A percentile compares a stretch with the other conserved stretches of the same genome.
These are phyloP conservation scores for Ceratobasidium sp. DNA, from an alignment of 1,284 basidiomycete species.

Conservation along the genomic window DNA sequence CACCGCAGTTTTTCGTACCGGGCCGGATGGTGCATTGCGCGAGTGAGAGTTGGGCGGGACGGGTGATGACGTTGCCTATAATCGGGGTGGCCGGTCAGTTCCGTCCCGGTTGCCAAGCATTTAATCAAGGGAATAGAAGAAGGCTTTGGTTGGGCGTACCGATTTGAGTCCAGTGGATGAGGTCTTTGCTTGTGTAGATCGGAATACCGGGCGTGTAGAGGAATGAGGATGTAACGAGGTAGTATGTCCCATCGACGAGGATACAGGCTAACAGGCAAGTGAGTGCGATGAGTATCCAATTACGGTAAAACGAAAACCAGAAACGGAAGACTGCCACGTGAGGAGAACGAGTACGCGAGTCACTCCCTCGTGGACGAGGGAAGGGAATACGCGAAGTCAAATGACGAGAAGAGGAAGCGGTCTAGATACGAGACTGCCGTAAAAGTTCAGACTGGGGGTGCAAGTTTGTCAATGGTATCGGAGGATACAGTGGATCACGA, in stretches of 20 bases:
- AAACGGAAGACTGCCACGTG: constrained; percentile 8
- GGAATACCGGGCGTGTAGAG: constrained; percentile 48
- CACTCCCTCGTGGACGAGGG: constrained; percentile 19
- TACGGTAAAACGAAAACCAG: background rate
- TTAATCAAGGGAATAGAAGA: too few relatives aligned
- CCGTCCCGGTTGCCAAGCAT: background rate
- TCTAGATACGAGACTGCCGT: constrained; percentile 1
- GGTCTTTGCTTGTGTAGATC: constrained; percentile 47
- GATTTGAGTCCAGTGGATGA: constrained; percentile 46
- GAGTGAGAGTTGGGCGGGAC: constrained; percentile 34
- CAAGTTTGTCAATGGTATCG: too few relatives aligned
- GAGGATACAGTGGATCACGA: background rate
- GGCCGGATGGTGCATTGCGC: constrained; percentile 35
- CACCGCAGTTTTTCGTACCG: constrained; percentile 44
- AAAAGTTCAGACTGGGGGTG: too few relatives aligned
- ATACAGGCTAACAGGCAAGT: constrained; percentile 45
- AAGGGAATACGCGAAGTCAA: background rate
- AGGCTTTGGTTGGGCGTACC: constrained; percentile 27
- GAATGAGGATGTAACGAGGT: constrained; percentile 48
- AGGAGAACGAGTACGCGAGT: background rate
- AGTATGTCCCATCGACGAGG: constrained; percentile 49
- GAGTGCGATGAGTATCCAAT: background rate
- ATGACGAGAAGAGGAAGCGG: constrained; percentile 6
- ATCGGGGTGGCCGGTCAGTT: background rate
- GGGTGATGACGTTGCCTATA: constrained; percentile 45